Evolutionary conservation across 2,329 filamentous ascomycete species (phyloP), one percentile per base, ranked within the genome.

Genomic region (Beauveria rudraprayagi): DNA sequence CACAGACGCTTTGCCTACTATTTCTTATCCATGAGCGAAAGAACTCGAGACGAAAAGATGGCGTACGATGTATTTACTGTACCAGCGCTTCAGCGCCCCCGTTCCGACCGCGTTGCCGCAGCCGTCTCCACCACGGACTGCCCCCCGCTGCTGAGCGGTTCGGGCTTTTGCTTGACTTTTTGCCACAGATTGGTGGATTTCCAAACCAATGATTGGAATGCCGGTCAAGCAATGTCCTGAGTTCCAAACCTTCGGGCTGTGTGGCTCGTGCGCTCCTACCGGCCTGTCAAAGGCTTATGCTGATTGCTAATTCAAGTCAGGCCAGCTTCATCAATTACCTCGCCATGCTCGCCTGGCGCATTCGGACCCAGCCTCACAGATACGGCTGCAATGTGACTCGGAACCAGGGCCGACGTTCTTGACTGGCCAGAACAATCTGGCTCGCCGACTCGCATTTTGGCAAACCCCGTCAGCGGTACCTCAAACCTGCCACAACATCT

Each of bases 161-260:
- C 44, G 55, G 22, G 30, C 55, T 46, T 28, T 40, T 48, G n/a
- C 17, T 48, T 48, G 26, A 46, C 40, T 22, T 28, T 10, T 48
- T 44, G 43, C 54, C 54, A 48, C 44, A 6, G 3, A 34, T 46
- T 40, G 19, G 41, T 41, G 26, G 14, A 19, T 22, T 16, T 48
- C 30, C 16, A 52, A 47, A 59, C 56, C 37, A 24, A 52, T 37
- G 47, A 47, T 59, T 59, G 56, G 17, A 52, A 59, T n/a, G 47
- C 47, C 30, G 56, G 46, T 37, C 22, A 24, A 44, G n/a, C 26
- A 50, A 37, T 19, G 44, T 9, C 56, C 22, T 30, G 19, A 47
- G 44, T 59, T 59, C 56, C 56, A 48, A 58, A 34, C 34, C 34
- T 47, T 26, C 56, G 56, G 56, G 56, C 37, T 44, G 47, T 10